A percentile compares a stretch with the other conserved stretches of the same genome.
Evolutionary conservation across 2,329 filamentous ascomycete genomes (phyloP).

Genomic region (Microcyclospora pomicola): DNA sequence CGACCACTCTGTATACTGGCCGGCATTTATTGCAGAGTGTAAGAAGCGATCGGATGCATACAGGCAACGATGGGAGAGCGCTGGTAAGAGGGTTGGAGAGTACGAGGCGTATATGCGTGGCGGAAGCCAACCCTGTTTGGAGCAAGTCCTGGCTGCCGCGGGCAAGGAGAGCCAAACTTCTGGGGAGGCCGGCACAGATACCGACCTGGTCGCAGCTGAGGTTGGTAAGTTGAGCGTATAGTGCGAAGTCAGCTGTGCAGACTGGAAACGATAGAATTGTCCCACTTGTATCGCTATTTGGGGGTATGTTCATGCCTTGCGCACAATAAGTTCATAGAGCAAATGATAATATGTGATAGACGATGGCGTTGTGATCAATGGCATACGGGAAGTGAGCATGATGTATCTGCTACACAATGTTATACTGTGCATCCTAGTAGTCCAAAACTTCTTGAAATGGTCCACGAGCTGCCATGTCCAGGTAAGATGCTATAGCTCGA

Average conservation of each 20-base stretch:
- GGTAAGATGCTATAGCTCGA: too few species aligned
- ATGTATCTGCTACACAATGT: too few species aligned
- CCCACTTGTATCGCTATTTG: too few species aligned
- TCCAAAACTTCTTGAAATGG: too few species aligned
- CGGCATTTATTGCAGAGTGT: conserved; percentile 60
- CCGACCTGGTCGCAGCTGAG: conserved; percentile 9
- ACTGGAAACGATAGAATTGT: too few species aligned
- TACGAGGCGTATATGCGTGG: conserved; percentile 78
- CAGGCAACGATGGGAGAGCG: conserved; percentile 59
- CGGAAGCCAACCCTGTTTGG: conserved; percentile 27
- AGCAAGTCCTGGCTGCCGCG: conserved; percentile 9
- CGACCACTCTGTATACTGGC: conserved; percentile 81
- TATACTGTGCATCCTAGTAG: too few species aligned
- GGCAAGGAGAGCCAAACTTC: conserved; percentile 1
- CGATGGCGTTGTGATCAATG: too few species aligned
- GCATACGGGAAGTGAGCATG: too few species aligned
- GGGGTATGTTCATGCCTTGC: too few species aligned
- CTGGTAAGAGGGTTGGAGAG: conserved; percentile 71
- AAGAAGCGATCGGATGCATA: conserved; percentile 50
- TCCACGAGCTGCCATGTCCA: too few species aligned
- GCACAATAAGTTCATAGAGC: too few species aligned
- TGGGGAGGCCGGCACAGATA: conserved; percentile 1
- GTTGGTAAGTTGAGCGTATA: conserved; percentile 12
- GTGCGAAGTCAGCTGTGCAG: not conserved
- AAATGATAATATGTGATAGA: too few species aligned